Evolutionary conservation across 495 filamentous ascomycete species (phyloP), one percentile per base, ranked within the genome.

Genomic region (Pyrenula massariospora): DNA sequence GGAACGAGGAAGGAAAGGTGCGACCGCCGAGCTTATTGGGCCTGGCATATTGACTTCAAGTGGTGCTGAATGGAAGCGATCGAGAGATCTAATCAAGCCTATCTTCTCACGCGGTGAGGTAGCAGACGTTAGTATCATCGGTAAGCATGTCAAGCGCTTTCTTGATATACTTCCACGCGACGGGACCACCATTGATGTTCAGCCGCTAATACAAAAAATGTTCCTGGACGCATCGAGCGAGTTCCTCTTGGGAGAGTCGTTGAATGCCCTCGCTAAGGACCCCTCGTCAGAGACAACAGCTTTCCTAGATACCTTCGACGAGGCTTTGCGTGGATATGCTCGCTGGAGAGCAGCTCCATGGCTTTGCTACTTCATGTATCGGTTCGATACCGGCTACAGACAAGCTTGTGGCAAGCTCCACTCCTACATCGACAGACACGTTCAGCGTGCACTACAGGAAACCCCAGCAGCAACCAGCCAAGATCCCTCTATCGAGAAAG

Each of bases 221-320:
- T 85, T 83, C 2, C 77, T 86, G 55, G 85, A 88, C 66, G 79
- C 77, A 0, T 81, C 83, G 2, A 86, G 83, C 0, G 83, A 86
- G 48, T 87, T 88, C 62, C 69, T 88, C 54, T 82, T 84, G 55
- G 82, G 82, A 20, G 75, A 81, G 58, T 78, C 76, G 47, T 66
- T 77, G 0, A 65, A 73, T 49, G 72, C 70, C 25, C 66, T 81
- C 58, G 56, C 59, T 10, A 58, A 63, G 1, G 31, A 42, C 8
- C 31, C 31, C 15, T 15, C 31, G 8, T 5, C 31, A 42, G 31
- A 42, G 31, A 42, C 31, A 15, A 42, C 31, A 42, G 31, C 31
- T 15, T 42, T 42, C 31, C 15, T 42, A 15, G 31, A 42, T 5
- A 15, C 5, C 31, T 42, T 5, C 31, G 31, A 42, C 15, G 31